These are phyloP conservation scores for Rubroshorea leprosula DNA, from an alignment of 345 rosid species.

Conservation along the genomic window DNA sequence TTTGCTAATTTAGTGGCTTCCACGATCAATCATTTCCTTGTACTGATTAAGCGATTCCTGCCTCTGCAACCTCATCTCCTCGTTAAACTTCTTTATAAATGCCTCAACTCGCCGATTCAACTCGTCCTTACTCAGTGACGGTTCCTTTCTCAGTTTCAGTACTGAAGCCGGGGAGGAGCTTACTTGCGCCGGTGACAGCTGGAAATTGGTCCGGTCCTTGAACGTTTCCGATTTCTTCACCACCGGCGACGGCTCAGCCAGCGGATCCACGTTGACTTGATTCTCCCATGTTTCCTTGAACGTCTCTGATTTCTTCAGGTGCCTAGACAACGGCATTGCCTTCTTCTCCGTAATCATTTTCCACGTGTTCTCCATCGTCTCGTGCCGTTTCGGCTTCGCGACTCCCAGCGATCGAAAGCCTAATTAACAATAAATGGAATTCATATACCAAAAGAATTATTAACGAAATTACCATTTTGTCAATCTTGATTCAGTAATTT, in stretches of 20 bases:
- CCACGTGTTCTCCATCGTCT: conserved; percentile 23
- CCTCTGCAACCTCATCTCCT: conserved; percentile 21
- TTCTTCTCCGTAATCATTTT: conserved; percentile 14
- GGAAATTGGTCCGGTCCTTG: conserved; percentile 15
- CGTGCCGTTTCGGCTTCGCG: conserved; percentile 20
- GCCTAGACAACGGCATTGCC: conserved; percentile 12
- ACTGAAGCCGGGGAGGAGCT: background rate
- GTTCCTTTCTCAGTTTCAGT: conserved; percentile 31
- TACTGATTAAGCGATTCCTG: conserved; percentile 35
- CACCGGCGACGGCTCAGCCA: background rate
- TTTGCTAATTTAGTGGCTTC: background rate
- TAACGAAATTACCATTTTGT: no score
- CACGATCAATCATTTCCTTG: conserved; percentile 27
- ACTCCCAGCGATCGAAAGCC: conserved; percentile 10
- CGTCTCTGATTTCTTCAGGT: conserved; percentile 37
- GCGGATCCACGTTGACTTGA: no score
- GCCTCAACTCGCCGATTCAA: conserved; percentile 41
- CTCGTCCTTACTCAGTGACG: conserved; percentile 45
- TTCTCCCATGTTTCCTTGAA: conserved; percentile 30
- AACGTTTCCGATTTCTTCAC: conserved; percentile 21
- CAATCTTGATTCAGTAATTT: no score
- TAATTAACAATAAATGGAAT: background rate
- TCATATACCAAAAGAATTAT: no score
- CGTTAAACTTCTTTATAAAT: conserved; percentile 39
- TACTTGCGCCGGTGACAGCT: background rate